Evolutionary conservation across 2,329 filamentous ascomycete genomes (phyloP).

Genomic region (Sordariomycetes sp.): DNA sequence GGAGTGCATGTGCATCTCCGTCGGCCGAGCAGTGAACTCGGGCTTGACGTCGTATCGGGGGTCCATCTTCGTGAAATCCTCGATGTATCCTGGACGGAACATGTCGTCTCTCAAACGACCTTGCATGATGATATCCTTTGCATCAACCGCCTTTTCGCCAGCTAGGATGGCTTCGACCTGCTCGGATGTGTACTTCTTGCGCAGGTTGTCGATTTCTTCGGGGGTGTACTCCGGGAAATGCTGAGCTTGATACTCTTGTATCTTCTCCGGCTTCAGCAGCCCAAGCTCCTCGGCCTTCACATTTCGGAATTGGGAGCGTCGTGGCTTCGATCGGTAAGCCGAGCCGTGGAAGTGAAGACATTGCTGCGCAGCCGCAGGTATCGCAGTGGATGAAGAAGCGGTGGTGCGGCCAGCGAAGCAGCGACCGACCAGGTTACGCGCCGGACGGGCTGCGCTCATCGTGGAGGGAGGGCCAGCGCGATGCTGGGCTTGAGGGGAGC

Average conservation of each 20-base stretch:
- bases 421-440: slow-evolving; percentile 42
- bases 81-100: slow-evolving; percentile 65
- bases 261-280: slow-evolving; percentile 30
- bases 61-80: slow-evolving; percentile 71
- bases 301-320: slow-evolving; percentile 43
- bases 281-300: slow-evolving; percentile 43
- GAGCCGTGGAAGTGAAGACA: slow-evolving; percentile 44
- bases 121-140: slow-evolving; percentile 65
- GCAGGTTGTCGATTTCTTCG: slow-evolving; percentile 54
- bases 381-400: neutral
- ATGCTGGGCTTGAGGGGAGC: neutral
- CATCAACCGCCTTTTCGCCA: slow-evolving; percentile 67
- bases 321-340: slow-evolving; percentile 29
- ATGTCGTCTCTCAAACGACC: slow-evolving; percentile 63
- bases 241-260: slow-evolving; percentile 34
- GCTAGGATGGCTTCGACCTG: slow-evolving; percentile 77
- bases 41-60: slow-evolving; percentile 68
- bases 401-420: slow-evolving; percentile 25
- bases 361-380: slow-evolving; percentile 15
- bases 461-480: slow-evolving; percentile 13
- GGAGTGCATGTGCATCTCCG: slow-evolving; percentile 48
- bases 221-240: slow-evolving; percentile 56
- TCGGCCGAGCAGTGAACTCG: slow-evolving; percentile 36
- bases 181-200: slow-evolving; percentile 63
- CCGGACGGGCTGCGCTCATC: slow-evolving; percentile 48